Percentiles rank a stretch among this genome's conserved stretches.
phyloP scores from a whole-genome alignment of 495 filamentous ascomycete species.

The Penicillium antarcticum region DNA sequence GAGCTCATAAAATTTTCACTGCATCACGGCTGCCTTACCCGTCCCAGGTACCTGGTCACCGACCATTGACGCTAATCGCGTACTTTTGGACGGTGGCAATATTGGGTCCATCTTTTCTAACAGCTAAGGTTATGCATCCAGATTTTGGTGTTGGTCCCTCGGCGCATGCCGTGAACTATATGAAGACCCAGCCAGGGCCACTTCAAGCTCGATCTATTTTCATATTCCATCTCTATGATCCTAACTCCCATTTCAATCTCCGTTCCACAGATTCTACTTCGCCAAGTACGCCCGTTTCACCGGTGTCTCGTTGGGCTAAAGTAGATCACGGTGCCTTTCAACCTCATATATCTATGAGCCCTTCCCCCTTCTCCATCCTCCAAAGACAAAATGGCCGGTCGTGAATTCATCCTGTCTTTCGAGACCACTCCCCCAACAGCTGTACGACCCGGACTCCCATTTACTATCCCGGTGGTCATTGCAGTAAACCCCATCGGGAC shows the following conservation, averaged over 20 bases:
- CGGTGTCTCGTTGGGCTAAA: background rate
- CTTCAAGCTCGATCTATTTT: constrained; percentile 1
- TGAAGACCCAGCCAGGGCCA: constrained; percentile 12
- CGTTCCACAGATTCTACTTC: constrained; percentile 7
- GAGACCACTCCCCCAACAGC: constrained; percentile 32
- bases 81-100: constrained; percentile 25
- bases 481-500: constrained; percentile 32
- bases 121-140: constrained; percentile 7
- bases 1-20: constrained; percentile 10
- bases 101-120: constrained; percentile 3
- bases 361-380: background rate
- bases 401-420: constrained; percentile 35
- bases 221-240: background rate
- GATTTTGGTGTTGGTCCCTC: constrained; percentile 6
- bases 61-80: constrained; percentile 13
- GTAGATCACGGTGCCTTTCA: constrained; percentile 2
- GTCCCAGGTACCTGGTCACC: constrained; percentile 16
- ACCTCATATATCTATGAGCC: background rate
- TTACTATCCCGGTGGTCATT: constrained; percentile 36
- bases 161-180: constrained; percentile 17
- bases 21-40: constrained; percentile 11
- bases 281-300: too few relatives aligned
- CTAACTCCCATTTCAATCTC: background rate
- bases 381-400: constrained; percentile 26
- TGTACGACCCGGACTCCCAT: constrained; percentile 24